These are phyloP conservation scores for Phytophthora hybrid DNA, from an alignment of 352 stramenopile genomes.

Conservation along the genomic window DNA sequence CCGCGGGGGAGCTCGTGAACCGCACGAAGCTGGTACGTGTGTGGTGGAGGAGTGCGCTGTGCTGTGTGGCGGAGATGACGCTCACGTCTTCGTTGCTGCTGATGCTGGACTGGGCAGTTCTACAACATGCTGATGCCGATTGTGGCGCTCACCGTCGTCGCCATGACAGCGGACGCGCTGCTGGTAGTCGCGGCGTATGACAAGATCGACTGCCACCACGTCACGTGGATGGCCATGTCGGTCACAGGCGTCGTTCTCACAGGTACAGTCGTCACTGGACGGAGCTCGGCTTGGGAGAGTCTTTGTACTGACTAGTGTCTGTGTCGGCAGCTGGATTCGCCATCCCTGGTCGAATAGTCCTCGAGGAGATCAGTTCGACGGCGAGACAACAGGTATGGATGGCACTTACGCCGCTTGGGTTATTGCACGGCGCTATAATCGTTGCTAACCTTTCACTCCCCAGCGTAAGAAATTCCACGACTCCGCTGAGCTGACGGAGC, in stretches of 20 bases:
- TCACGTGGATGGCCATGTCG: constrained; percentile 79
- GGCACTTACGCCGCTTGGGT: background rate
- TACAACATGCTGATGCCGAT: constrained; percentile 62
- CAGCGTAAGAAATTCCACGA: constrained; percentile 51
- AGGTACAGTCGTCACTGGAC: constrained; percentile 35
- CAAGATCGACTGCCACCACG: constrained; percentile 74
- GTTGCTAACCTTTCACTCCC: background rate
- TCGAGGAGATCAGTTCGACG: constrained; percentile 68
- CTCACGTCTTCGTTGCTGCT: constrained; percentile 4
- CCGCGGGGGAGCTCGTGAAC: constrained; percentile 70
- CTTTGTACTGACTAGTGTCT: background rate
- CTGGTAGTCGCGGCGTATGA: constrained; percentile 53
- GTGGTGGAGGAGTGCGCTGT: background rate
- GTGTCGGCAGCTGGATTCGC: constrained; percentile 61
- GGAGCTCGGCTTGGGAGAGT: background rate
- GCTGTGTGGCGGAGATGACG: too few relatives aligned
- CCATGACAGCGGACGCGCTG: constrained; percentile 62
- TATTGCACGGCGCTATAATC: background rate
- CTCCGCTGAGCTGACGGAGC: constrained; percentile 47
- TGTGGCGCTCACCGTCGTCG: constrained; percentile 56
- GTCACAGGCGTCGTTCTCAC: constrained; percentile 64
- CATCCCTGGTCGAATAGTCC: constrained; percentile 60
- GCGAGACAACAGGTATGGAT: constrained; percentile 60
- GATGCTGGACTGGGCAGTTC: constrained; percentile 42
- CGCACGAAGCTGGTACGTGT: constrained; percentile 49